phyloP scores from a whole-genome alignment of 805 yeast genomes.

The Groenewaldozyma tartarivorans region DNA sequence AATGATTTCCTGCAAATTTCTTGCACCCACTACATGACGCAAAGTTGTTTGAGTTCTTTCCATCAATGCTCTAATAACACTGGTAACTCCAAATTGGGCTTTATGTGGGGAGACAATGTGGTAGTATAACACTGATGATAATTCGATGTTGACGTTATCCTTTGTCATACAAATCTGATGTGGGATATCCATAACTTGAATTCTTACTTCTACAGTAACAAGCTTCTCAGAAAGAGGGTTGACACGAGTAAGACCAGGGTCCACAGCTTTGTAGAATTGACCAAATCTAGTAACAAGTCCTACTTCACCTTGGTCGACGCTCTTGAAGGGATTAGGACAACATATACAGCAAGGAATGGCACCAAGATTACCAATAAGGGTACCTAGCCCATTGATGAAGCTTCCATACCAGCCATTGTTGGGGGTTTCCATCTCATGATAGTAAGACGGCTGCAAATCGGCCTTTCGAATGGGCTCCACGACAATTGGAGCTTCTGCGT shows the following conservation, averaged over 20 bases:
- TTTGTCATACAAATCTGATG: slow-evolving; percentile 62
- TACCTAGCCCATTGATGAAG: slow-evolving; percentile 31
- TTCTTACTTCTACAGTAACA: slow-evolving; percentile 41
- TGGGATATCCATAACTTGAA: slow-evolving; percentile 54
- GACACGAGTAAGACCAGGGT: slow-evolving; percentile 58
- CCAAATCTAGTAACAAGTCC: slow-evolving; percentile 63
- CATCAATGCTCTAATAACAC: slow-evolving; percentile 45
- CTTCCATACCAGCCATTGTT: slow-evolving; percentile 30
- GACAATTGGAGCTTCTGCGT: slow-evolving; percentile 16
- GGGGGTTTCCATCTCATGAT: slow-evolving; percentile 29
- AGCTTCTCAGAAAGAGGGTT: slow-evolving; percentile 57
- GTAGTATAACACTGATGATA: slow-evolving; percentile 59
- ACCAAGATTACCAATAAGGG: slow-evolving; percentile 43
- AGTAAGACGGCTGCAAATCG: slow-evolving; percentile 25
- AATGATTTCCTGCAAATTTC: slow-evolving; percentile 59
- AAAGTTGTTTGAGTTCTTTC: slow-evolving; percentile 67
- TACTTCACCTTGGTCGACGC: slow-evolving; percentile 57
- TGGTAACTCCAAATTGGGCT: slow-evolving; percentile 48
- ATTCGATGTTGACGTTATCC: slow-evolving; percentile 54
- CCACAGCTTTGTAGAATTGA: slow-evolving; percentile 51
- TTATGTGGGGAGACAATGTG: slow-evolving; percentile 59
- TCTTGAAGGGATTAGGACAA: slow-evolving; percentile 47
- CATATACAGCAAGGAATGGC: slow-evolving; percentile 46
- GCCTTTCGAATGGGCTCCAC: slow-evolving; percentile 21
- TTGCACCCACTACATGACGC: slow-evolving; percentile 60